Percentiles rank a stretch among this genome's conserved stretches.
These are phyloP conservation scores for Oryza coarctata DNA, from an alignment of 176 grass and related monocot species.

Conservation along the genomic window DNA sequence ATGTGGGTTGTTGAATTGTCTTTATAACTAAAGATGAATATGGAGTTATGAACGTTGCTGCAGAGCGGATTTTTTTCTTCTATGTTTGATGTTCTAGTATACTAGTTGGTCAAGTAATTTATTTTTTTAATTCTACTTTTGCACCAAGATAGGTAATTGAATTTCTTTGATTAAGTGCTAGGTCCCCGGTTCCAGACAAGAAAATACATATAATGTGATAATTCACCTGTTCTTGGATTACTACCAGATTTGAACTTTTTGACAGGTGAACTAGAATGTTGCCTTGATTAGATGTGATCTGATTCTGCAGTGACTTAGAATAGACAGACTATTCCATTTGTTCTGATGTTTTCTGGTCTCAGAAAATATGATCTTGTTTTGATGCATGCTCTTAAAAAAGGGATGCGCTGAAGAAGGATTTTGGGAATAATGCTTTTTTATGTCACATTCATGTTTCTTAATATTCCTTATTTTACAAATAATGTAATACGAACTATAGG, in stretches of 20 bases:
- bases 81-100: slow-evolving; percentile 14
- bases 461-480: slow-evolving; percentile 14
- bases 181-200: neutral
- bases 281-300: slow-evolving; percentile 5
- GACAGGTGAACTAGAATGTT: slow-evolving; percentile 2
- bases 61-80: neutral
- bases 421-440: neutral
- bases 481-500: neutral
- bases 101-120: slow-evolving; percentile 7
- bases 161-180: slow-evolving; percentile 8
- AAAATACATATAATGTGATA: slow-evolving; percentile 13
- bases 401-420: slow-evolving; percentile 6
- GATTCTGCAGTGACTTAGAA: slow-evolving; percentile 10
- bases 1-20: neutral
- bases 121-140: neutral
- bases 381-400: neutral
- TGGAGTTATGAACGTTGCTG: neutral
- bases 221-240: slow-evolving; percentile 24
- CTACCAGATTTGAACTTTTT: slow-evolving; percentile 15
- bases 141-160: slow-evolving; percentile 1
- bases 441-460: neutral
- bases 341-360: neutral
- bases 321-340: neutral
- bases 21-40: slow-evolving; percentile 23
- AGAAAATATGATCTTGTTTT: slow-evolving; percentile 6